A percentile compares a stretch with the other conserved stretches of the same genome.
phyloP scores from a whole-genome alignment of 352 stramenopile genomes.

The Detonula confervacea region DNA sequence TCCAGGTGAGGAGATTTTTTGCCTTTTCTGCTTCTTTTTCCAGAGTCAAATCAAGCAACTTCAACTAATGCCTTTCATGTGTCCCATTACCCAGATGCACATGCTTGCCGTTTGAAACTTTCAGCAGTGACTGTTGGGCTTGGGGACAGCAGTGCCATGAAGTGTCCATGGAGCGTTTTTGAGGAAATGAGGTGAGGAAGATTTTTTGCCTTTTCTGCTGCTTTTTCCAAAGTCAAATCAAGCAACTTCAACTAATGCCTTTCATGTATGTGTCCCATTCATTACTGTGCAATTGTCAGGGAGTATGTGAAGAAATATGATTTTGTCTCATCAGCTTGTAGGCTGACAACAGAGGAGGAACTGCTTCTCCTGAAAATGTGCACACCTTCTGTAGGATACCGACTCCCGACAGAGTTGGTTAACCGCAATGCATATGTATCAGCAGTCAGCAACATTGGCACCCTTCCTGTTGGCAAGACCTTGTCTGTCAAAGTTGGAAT shows the following conservation, averaged over 20 bases:
- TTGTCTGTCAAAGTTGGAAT: conserved; percentile 83
- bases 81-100: conserved; percentile 95
- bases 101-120: conserved; percentile 93
- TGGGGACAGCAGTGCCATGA: conserved; percentile 89
- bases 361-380: conserved; percentile 89
- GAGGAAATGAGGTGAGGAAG: conserved; percentile 80
- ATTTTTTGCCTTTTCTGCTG: background rate
- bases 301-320: conserved; percentile 90
- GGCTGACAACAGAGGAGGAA: conserved; percentile 94
- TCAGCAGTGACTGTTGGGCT: conserved; percentile 88
- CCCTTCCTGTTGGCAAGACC: conserved; percentile 79
- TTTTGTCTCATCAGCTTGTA: conserved; percentile 92
- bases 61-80: too few species aligned
- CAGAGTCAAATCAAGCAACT: too few species aligned
- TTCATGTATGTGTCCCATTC: background rate
- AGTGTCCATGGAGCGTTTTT: conserved; percentile 88
- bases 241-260: too few species aligned
- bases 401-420: conserved; percentile 73
- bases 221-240: too few species aligned
- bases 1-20: too few species aligned
- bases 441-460: conserved; percentile 87
- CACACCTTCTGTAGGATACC: conserved; percentile 62
- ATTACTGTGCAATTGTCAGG: background rate
- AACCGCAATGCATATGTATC: conserved; percentile 86
- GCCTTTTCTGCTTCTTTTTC: too few species aligned